These are phyloP conservation scores for Plasmodium gallinaceum DNA, from an alignment of 169 alveolate genomes.

Conservation along the genomic window DNA sequence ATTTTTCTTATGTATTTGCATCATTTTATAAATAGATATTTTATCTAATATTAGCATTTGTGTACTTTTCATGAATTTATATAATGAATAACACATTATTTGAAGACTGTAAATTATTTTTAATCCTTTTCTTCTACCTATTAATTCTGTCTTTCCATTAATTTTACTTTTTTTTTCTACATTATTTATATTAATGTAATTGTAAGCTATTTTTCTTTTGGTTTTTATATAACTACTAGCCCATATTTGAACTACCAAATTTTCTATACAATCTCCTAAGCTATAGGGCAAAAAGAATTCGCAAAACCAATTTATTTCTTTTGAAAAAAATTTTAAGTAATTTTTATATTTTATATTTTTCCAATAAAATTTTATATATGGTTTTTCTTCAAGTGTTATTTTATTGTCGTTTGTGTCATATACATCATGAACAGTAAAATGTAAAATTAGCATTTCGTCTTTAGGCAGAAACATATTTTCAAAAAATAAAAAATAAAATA, in stretches of 20 bases:
- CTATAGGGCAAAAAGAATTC: constrained; percentile 52
- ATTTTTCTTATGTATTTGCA: constrained; percentile 41
- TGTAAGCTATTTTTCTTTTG: constrained; percentile 45
- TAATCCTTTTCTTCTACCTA: constrained; percentile 56
- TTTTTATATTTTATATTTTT: constrained; percentile 39
- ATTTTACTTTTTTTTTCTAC: constrained; percentile 45
- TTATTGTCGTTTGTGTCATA: constrained; percentile 9
- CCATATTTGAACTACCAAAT: constrained; percentile 53
- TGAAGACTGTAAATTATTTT: constrained; percentile 57
- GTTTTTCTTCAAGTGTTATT: constrained; percentile 33
- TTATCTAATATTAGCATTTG: constrained; percentile 27
- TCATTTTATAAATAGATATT: constrained; percentile 66
- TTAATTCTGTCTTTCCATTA: constrained; percentile 50
- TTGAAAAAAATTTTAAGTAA: constrained; percentile 32
- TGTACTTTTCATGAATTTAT: constrained; percentile 39
- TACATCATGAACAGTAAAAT: constrained; percentile 45
- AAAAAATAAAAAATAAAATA: not conserved
- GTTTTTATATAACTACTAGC: constrained; percentile 35
- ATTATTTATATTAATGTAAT: constrained; percentile 59
- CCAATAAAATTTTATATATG: constrained; percentile 60
- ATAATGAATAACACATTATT: constrained; percentile 29
- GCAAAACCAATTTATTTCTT: constrained; percentile 50
- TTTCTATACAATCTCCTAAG: constrained; percentile 54
- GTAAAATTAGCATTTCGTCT: constrained; percentile 29
- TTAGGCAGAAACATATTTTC: not conserved